Evolutionary conservation across 257 asterid genomes (phyloP).

Genomic region (Striga asiatica): DNA sequence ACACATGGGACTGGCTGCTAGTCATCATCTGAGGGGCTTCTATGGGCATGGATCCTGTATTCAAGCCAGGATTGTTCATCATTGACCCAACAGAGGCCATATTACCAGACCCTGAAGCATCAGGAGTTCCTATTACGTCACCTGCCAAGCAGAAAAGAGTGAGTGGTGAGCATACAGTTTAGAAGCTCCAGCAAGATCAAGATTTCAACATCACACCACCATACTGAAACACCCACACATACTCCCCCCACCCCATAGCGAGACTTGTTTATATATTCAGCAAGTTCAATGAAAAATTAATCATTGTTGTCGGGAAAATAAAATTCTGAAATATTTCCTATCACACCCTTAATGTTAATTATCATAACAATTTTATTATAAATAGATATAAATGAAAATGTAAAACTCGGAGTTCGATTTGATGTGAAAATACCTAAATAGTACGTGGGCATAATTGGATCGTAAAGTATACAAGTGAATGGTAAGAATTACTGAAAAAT

Average conservation of each 20-base stretch:
- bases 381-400: too few species aligned
- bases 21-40: constrained; percentile 36
- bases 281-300: too few species aligned
- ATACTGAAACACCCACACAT: too few species aligned
- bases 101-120: constrained; percentile 62
- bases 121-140: constrained; percentile 57
- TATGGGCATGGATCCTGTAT: constrained; percentile 36
- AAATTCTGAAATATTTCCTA: too few species aligned
- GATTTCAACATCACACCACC: too few species aligned
- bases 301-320: too few species aligned
- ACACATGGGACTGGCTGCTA: constrained; percentile 35
- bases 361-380: too few species aligned
- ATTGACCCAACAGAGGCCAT: constrained; percentile 42
- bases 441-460: not conserved
- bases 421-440: too few species aligned
- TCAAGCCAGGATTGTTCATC: constrained; percentile 41
- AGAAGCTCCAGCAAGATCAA: not conserved
- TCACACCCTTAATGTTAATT: too few species aligned
- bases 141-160: constrained; percentile 45
- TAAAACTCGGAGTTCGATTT: too few species aligned
- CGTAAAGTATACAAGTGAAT: not conserved
- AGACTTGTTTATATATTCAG: too few species aligned
- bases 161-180: constrained; percentile 14
- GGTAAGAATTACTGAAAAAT: not conserved
- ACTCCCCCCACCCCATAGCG: too few species aligned